Conservation (phyloP, 1,284 basidiomycete genomes). For the Volvariella surrecta region DNA sequence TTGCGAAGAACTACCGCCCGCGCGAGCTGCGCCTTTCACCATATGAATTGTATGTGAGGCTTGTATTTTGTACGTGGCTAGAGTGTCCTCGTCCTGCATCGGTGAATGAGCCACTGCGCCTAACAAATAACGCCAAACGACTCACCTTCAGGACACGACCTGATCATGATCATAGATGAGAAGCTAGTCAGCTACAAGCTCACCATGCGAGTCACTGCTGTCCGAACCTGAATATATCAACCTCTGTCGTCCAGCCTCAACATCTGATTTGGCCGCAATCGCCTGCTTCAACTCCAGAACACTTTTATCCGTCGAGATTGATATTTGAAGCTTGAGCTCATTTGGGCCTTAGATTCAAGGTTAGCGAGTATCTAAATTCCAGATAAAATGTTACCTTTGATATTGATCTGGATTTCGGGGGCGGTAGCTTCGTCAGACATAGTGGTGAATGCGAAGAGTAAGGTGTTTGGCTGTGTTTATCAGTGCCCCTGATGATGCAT, state of each 20-base stretch:
- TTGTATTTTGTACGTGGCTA: slow-evolving; percentile 86
- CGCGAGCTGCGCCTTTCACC: slow-evolving; percentile 78
- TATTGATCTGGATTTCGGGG: slow-evolving; percentile 63
- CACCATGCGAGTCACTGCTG: no score
- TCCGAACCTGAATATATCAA: slow-evolving; percentile 81
- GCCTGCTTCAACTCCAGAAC: slow-evolving; percentile 82
- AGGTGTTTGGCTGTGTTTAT: slow-evolving; percentile 5
- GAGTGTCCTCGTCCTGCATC: slow-evolving; percentile 70
- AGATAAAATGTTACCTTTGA: slow-evolving; percentile 49
- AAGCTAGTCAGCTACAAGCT: slow-evolving; percentile 7
- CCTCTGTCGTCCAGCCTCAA: slow-evolving; percentile 78
- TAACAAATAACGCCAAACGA: slow-evolving; percentile 1
- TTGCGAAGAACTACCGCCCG: slow-evolving; percentile 21
- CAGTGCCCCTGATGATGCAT: background rate
- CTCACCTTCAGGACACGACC: slow-evolving; percentile 67
- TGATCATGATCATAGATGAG: slow-evolving; percentile 15
- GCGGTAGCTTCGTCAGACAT: slow-evolving; percentile 42
- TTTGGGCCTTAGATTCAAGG: slow-evolving; percentile 59
- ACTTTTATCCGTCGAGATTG: slow-evolving; percentile 70
- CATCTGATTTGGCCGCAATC: slow-evolving; percentile 76
- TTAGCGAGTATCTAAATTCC: background rate
- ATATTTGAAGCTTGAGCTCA: slow-evolving; percentile 84
- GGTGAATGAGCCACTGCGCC: slow-evolving; percentile 3
- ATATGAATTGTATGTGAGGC: slow-evolving; percentile 84
- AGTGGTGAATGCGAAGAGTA: slow-evolving; percentile 15